Evolutionary conservation across 2,329 filamentous ascomycete genomes (phyloP).

Genomic region (Alternaria infectoria): DNA sequence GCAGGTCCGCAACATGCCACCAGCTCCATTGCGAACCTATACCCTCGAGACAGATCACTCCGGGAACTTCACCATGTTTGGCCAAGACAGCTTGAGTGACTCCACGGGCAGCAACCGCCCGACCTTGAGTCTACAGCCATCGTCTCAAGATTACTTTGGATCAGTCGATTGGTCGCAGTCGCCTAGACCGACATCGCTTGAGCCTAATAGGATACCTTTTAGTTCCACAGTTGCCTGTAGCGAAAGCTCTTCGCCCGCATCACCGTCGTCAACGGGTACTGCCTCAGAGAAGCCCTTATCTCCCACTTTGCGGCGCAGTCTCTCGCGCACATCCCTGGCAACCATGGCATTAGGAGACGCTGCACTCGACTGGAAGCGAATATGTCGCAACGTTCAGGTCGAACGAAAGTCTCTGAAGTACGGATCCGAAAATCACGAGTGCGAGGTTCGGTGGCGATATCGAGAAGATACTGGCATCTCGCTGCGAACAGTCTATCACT

Average conservation of each 20-base stretch:
- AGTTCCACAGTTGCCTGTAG: slow-evolving; percentile 27
- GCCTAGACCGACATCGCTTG: slow-evolving; percentile 2
- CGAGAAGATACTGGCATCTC: slow-evolving; percentile 36
- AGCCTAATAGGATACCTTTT: slow-evolving; percentile 19
- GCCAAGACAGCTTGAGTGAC: slow-evolving; percentile 10
- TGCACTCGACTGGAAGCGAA: slow-evolving; percentile 38
- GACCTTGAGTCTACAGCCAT: slow-evolving; percentile 11
- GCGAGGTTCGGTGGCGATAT: slow-evolving; percentile 38
- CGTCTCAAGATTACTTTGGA: slow-evolving; percentile 23
- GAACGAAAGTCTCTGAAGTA: slow-evolving; percentile 25
- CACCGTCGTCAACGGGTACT: slow-evolving; percentile 18
- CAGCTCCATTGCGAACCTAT: slow-evolving; percentile 31
- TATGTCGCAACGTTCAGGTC: slow-evolving; percentile 36
- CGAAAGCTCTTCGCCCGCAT: slow-evolving; percentile 20
- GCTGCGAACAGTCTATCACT: slow-evolving; percentile 33
- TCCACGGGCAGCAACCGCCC: slow-evolving; percentile 23
- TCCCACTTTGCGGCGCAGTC: slow-evolving; percentile 17
- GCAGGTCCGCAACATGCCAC: slow-evolving; percentile 33
- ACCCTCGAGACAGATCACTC: slow-evolving; percentile 35
- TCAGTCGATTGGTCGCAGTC: slow-evolving; percentile 23
- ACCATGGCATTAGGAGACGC: slow-evolving; percentile 34
- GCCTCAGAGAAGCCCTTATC: slow-evolving; percentile 26
- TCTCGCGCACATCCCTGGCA: slow-evolving; percentile 29
- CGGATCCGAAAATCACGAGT: slow-evolving; percentile 23
- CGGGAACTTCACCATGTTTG: slow-evolving; percentile 24